Base-by-base conservation (phyloP, 176 grass and related monocot genomes). In the Phoenix dactylifera region DNA sequence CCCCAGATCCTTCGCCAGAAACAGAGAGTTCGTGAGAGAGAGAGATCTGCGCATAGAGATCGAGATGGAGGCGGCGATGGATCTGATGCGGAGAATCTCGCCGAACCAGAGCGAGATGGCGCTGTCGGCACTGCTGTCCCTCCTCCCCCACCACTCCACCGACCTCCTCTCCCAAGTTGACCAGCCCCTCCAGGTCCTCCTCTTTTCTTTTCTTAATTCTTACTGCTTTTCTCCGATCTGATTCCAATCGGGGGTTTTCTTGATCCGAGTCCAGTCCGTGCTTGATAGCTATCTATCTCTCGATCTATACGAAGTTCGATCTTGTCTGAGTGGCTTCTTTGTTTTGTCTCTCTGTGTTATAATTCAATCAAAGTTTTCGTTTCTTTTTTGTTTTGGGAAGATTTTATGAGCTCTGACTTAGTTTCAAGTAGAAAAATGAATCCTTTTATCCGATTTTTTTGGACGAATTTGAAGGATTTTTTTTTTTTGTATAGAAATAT, bases 81-180 rank as follows among this genome's bases (percentile, higher is more conserved):
- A 93, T 93, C 82, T 99, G 74, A 93, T 99, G 88, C 79, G 94
- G 81, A 82, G 94, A 59, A 98, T 98, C 67, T 81, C 94, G 28
- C 94, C 94, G 29, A 77, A 65, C 67, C 83, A 89, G 63, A 82
- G 81, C 54, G 94, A 98, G 74, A 86, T 84, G 73, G 88, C 94
- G 32, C 82, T 98, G 12, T 89, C 86, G 60, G 88, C 88, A 62
- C 77, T 98, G 63, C 76, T 98, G 26, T 86, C 88, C 65, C 85
- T 98, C 70, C 70, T 93, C 23, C 94, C 94, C 32, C 76, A 86
- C 73, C 82, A 98, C 72, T 98, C 94, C 82, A 69, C 89, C 71
- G 88, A 98, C 70, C 94, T 98, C 79, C 94, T 98, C 74, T 98
- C 94, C 60, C 94, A 98, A 81, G 94, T 98, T 64, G 94, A 98